A percentile compares a stretch with the other conserved stretches of the same genome.
These are phyloP conservation scores for Typha latifolia DNA, from an alignment of 176 grass and related monocot genomes.

Conservation along the genomic window DNA sequence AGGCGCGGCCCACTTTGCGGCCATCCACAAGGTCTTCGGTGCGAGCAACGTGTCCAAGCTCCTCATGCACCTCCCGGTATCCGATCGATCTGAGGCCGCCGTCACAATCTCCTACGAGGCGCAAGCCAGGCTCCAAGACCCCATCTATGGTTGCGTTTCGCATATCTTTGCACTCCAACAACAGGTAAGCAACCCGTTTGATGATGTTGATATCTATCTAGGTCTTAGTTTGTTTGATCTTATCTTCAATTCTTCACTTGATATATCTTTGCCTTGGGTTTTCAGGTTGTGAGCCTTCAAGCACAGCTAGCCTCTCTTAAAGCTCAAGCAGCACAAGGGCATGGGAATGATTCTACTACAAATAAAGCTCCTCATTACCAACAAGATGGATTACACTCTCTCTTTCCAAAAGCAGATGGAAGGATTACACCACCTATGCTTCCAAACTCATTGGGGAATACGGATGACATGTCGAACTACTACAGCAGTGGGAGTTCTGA, in stretches of 20 bases:
- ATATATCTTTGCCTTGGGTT: neutral
- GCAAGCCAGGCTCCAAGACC: slow-evolving; percentile 5
- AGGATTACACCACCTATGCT: neutral
- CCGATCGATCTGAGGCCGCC: slow-evolving; percentile 2
- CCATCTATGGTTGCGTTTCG: slow-evolving; percentile 8
- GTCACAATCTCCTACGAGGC: slow-evolving; percentile 6
- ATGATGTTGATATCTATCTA: neutral
- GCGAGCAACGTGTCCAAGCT: slow-evolving; percentile 8
- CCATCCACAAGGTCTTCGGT: slow-evolving; percentile 9
- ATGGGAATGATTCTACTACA: neutral
- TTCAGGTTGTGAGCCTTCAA: slow-evolving; percentile 8
- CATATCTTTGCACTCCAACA: slow-evolving; percentile 13
- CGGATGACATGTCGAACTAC: neutral
- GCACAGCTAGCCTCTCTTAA: slow-evolving; percentile 11
- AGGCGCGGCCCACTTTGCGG: slow-evolving; percentile 6
- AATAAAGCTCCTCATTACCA: neutral
- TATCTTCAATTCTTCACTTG: neutral
- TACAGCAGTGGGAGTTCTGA: neutral
- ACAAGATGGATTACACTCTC: neutral
- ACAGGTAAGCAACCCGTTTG: neutral
- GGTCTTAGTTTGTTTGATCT: neutral
- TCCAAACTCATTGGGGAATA: neutral
- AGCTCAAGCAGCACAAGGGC: slow-evolving; percentile 1
- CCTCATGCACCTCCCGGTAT: slow-evolving; percentile 6
- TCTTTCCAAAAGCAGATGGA: neutral